A percentile compares a stretch with the other conserved stretches of the same genome.
These are phyloP conservation scores for Rosa chinensis DNA, from an alignment of 306 rosid species.

Conservation along the genomic window DNA sequence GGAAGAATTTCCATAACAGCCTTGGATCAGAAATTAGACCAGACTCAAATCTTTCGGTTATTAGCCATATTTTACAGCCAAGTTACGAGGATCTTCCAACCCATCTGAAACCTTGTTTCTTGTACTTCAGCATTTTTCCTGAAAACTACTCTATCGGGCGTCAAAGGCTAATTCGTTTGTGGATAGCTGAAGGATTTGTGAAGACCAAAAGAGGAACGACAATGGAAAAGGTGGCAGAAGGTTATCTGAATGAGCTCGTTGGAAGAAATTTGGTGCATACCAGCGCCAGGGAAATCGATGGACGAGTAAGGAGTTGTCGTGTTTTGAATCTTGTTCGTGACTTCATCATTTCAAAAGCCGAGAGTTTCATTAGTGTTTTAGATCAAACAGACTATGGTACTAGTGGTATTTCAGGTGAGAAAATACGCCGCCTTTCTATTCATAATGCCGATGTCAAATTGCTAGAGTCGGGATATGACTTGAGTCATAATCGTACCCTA, in stretches of 20 bases:
- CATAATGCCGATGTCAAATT: neutral
- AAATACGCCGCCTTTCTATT: conserved; percentile 8
- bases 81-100: neutral
- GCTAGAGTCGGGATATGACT: no score
- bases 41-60: neutral
- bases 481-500: neutral
- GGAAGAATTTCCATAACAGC: neutral
- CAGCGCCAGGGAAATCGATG: conserved; percentile 12
- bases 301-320: conserved; percentile 11
- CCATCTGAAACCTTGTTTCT: conserved; percentile 10
- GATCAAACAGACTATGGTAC: neutral
- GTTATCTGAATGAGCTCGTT: neutral
- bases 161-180: conserved; percentile 13
- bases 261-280: neutral
- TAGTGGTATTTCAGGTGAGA: neutral
- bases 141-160: conserved; percentile 2
- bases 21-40: neutral
- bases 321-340: conserved; percentile 13
- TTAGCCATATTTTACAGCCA: neutral
- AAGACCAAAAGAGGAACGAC: neutral
- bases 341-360: neutral
- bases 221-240: neutral
- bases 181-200: conserved; percentile 11
- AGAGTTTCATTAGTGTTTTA: neutral
- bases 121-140: conserved; percentile 3